phyloP scores from a whole-genome alignment of 306 rosid species.

The Trifolium subterraneum region DNA sequence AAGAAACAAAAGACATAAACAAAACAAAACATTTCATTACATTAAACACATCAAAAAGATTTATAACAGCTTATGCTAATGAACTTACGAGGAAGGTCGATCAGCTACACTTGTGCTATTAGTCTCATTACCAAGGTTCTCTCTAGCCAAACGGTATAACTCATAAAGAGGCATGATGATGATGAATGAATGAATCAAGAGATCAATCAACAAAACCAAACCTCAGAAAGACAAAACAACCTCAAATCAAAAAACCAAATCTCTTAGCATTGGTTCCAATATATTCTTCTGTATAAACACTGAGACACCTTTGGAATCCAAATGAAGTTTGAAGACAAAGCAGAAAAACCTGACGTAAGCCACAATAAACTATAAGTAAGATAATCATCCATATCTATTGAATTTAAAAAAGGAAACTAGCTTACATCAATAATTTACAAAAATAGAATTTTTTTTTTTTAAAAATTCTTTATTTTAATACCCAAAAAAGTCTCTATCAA shows the following conservation, averaged over 20 bases:
- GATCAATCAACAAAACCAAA: slow-evolving; percentile 39
- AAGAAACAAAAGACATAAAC: slow-evolving; percentile 30
- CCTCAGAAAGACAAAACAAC: slow-evolving; percentile 40
- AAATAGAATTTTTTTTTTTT: background rate
- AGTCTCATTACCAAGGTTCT: slow-evolving; percentile 60
- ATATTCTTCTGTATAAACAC: slow-evolving; percentile 42
- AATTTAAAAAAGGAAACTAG: slow-evolving; percentile 45
- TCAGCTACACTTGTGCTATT: slow-evolving; percentile 47
- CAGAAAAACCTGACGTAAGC: slow-evolving; percentile 53
- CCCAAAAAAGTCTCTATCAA: slow-evolving; percentile 56
- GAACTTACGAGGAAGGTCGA: slow-evolving; percentile 71
- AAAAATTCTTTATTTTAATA: slow-evolving; percentile 49
- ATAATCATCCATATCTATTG: slow-evolving; percentile 43
- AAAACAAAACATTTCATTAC: slow-evolving; percentile 17
- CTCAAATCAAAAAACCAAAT: slow-evolving; percentile 45
- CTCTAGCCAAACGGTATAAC: slow-evolving; percentile 70
- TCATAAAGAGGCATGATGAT: slow-evolving; percentile 84
- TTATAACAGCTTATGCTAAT: slow-evolving; percentile 17
- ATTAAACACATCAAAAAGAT: slow-evolving; percentile 37
- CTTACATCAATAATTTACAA: slow-evolving; percentile 41
- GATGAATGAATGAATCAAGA: slow-evolving; percentile 40
- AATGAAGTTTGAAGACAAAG: slow-evolving; percentile 40
- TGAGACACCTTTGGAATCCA: slow-evolving; percentile 40
- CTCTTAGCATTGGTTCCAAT: slow-evolving; percentile 47
- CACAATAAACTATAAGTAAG: slow-evolving; percentile 46